Evolutionary conservation across 805 yeast species (phyloP), one percentile per base, ranked within the genome.

Genomic region (Candida suzukii): DNA sequence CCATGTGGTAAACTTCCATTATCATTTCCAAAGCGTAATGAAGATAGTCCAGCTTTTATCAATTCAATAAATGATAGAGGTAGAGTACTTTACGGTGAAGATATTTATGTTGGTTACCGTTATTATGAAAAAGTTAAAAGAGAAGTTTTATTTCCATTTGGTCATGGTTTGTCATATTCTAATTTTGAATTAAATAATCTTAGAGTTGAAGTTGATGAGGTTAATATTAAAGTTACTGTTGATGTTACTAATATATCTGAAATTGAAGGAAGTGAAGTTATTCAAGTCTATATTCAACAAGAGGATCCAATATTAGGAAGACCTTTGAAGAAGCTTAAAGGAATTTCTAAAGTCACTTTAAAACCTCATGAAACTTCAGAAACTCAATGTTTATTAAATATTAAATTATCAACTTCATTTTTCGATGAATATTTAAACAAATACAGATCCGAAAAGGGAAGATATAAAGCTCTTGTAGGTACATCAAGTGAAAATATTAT

Each of bases 141-240:
- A 32, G 65, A 66, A 24, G 77, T 73, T 4, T 62, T 71, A 37
- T 79, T 70, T 64, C 79, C 83, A 34, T 80, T 79, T 56, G 85
- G 85, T 5, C 67, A 57, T 49, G 85, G 85, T 38, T 66, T 78
- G 45, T 78, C 85, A 1, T 80, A 78, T 61, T 71, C 83, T 17
- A 48, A 66, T 0, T 80, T 78, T 50, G 61, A 56, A 27, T 54
- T 72, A 45, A 52, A 58, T 9, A 57, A 70, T 44, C 58, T 76
- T 53, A 42, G 46, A 19, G 67, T 67, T 7, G 54, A 56, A 19
- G 70, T 33, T 11, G 42, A 41, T 2, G 48, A 37, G 11, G 56
- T 44, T n/a, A 37, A 44, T 7, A 30, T 56, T 27, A 39, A 29
- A 1, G 70, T 64, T 4, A 43, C 63, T 4, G 70, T 73, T 30